Conservation (phyloP, 768 basidiomycete species). For the Russula sp. region DNA sequence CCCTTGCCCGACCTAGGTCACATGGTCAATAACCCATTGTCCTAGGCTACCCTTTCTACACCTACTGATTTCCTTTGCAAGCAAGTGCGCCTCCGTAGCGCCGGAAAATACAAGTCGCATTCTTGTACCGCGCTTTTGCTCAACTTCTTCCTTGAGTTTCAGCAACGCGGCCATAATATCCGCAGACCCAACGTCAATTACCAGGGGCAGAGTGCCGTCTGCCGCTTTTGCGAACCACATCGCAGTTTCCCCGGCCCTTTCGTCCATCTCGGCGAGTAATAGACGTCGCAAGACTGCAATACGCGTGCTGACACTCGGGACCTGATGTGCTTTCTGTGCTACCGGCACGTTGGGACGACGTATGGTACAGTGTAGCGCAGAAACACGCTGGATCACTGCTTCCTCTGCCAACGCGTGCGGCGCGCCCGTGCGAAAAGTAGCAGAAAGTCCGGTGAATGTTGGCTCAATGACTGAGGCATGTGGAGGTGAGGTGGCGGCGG, state of each 20-base stretch:
- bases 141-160: conserved; percentile 47
- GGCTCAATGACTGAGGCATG: conserved; percentile 19
- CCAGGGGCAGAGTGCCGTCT: conserved; percentile 55
- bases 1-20: conserved; percentile 46
- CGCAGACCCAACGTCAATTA: conserved; percentile 59
- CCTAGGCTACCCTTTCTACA: neutral
- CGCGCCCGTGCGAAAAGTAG: conserved; percentile 33
- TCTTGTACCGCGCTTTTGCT: conserved; percentile 29
- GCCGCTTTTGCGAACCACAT: conserved; percentile 29
- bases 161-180: conserved; percentile 72
- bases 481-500: conserved; percentile 32
- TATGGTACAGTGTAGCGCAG: conserved; percentile 41
- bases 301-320: conserved; percentile 66
- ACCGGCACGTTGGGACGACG: conserved; percentile 37
- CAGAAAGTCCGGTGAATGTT: conserved; percentile 17
- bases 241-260: conserved; percentile 27
- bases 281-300: conserved; percentile 65
- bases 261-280: conserved; percentile 37
- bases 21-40: neutral
- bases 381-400: conserved; percentile 37
- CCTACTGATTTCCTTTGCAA: conserved; percentile 53
- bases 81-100: conserved; percentile 51
- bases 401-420: conserved; percentile 34
- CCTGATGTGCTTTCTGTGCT: conserved; percentile 14
- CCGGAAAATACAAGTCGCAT: conserved; percentile 45